Conservation (phyloP, 2,329 filamentous ascomycete genomes). For the Cordyceps cicadae region DNA sequence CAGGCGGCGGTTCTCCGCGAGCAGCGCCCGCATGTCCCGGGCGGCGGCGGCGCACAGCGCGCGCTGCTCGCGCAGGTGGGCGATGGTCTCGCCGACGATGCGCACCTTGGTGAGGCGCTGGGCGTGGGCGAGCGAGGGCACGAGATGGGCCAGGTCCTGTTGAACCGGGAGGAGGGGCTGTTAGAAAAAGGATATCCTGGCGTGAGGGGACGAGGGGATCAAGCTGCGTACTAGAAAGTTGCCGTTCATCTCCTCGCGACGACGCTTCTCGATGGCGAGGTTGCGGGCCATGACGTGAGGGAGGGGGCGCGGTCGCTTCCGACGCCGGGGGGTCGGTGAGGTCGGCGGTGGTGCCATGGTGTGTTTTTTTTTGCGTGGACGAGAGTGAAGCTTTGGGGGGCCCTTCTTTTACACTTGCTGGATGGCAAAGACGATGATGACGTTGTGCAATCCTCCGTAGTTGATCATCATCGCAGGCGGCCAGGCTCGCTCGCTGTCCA, state of each 20-base stretch:
- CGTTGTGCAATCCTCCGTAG: not conserved
- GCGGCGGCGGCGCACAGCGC: not conserved
- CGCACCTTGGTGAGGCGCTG: conserved; percentile 6
- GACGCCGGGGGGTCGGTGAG: not conserved
- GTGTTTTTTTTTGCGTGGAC: not conserved
- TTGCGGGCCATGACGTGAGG: conserved; percentile 5
- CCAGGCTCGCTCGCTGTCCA: not conserved
- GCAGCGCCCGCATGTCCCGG: not conserved
- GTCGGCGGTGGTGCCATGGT: not conserved
- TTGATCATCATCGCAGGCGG: not conserved
- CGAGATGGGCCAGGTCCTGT: conserved; percentile 2
- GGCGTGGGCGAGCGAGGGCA: not conserved
- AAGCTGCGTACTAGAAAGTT: not conserved
- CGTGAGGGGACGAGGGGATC: no score
- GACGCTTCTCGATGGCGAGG: conserved; percentile 5
- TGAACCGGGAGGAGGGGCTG: no score
- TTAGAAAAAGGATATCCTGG: no score
- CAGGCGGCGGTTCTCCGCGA: not conserved
- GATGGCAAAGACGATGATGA: not conserved
- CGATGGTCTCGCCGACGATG: conserved; percentile 2
- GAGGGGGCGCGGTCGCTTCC: conserved; percentile 1
- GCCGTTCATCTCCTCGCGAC: conserved; percentile 2
- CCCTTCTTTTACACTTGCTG: no score
- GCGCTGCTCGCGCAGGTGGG: not conserved
- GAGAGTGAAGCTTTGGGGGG: no score